Evolutionary conservation across 2,329 filamentous ascomycete species (phyloP).

Genomic region (Emydomyces testavorans): DNA sequence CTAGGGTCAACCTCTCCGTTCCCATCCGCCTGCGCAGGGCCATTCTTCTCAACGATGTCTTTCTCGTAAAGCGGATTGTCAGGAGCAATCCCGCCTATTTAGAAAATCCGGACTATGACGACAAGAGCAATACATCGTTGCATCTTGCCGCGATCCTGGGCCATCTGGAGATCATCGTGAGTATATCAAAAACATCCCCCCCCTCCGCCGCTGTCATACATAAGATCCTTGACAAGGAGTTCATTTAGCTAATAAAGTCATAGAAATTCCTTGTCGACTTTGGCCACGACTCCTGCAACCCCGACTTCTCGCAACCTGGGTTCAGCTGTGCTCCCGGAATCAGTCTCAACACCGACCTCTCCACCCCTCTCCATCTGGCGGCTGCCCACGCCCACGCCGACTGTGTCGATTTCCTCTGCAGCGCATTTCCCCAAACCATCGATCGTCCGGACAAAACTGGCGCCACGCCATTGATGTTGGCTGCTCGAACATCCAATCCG

Average conservation of each 20-base stretch:
- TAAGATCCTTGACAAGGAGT: too few relatives aligned
- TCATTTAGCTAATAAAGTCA: too few relatives aligned
- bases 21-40: slow-evolving; percentile 68
- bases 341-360: slow-evolving; percentile 64
- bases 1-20: slow-evolving; percentile 32
- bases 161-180: slow-evolving; percentile 52
- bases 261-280: slow-evolving; percentile 55
- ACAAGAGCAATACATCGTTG: slow-evolving; percentile 70
- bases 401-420: slow-evolving; percentile 59
- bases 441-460: slow-evolving; percentile 55
- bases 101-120: slow-evolving; percentile 65
- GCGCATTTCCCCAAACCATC: slow-evolving; percentile 52
- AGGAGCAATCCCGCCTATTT: slow-evolving; percentile 58
- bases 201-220: neutral
- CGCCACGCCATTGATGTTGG: slow-evolving; percentile 41
- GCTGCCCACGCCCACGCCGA: slow-evolving; percentile 58
- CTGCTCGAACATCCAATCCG: slow-evolving; percentile 22
- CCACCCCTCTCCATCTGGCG: slow-evolving; percentile 74
- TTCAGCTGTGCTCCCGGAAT: slow-evolving; percentile 40
- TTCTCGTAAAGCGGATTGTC: slow-evolving; percentile 66
- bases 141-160: slow-evolving; percentile 69
- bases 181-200: slow-evolving; percentile 17
- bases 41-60: slow-evolving; percentile 61
- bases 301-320: slow-evolving; percentile 20
- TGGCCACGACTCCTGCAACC: slow-evolving; percentile 56